Evolutionary conservation across 2,329 filamentous ascomycete species (phyloP).

Genomic region (Capronia coronata): DNA sequence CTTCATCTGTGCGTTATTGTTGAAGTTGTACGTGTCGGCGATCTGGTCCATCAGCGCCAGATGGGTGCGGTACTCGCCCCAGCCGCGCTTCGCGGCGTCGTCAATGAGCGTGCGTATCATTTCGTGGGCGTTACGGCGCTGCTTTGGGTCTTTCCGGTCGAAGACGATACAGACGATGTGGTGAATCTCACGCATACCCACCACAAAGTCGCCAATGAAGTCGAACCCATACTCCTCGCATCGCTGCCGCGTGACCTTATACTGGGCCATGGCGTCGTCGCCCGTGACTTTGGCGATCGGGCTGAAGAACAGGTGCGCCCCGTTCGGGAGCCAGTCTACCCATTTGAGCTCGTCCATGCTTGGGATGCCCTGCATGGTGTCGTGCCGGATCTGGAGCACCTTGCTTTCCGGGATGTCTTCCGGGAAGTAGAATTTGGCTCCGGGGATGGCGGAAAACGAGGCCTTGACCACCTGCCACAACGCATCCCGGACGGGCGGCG

Average conservation of each 20-base stretch:
- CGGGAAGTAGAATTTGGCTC: conserved; percentile 41
- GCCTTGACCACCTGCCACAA: conserved; percentile 39
- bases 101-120: conserved; percentile 34
- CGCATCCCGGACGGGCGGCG: conserved; percentile 31
- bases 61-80: conserved; percentile 44
- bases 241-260: conserved; percentile 38
- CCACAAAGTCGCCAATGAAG: conserved; percentile 47
- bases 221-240: conserved; percentile 45
- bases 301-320: conserved; percentile 48
- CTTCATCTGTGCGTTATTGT: conserved; percentile 37
- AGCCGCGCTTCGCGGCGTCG: conserved; percentile 38
- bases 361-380: conserved; percentile 29
- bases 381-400: conserved; percentile 30
- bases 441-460: conserved; percentile 40
- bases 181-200: conserved; percentile 51
- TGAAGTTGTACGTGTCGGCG: conserved; percentile 41
- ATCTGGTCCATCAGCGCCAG: conserved; percentile 43
- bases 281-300: conserved; percentile 48
- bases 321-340: conserved; percentile 50
- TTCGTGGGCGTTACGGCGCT: conserved; percentile 35
- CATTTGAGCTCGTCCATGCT: conserved; percentile 36
- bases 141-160: conserved; percentile 40
- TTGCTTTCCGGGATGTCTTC: conserved; percentile 35
- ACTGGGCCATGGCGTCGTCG: conserved; percentile 42
- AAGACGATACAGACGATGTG: conserved; percentile 53